Conservation (phyloP, 2,329 filamentous ascomycete species). For the Coniochaeta ligniaria region DNA sequence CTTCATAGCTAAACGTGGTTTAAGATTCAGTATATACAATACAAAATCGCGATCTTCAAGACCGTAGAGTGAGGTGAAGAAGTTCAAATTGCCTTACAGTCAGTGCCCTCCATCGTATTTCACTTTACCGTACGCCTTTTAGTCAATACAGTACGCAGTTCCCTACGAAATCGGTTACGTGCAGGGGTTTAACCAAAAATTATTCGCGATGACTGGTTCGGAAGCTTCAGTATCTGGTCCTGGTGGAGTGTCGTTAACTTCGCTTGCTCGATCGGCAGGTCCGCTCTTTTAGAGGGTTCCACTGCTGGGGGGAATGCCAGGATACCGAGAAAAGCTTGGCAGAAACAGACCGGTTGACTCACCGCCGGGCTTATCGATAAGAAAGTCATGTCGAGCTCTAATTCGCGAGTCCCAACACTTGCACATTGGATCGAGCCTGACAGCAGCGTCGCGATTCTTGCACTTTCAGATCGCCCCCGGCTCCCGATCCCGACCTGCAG, state of each 20-base stretch:
- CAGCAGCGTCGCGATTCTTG: not conserved
- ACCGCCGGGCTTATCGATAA: not conserved
- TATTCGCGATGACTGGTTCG: not conserved
- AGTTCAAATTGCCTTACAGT: not conserved
- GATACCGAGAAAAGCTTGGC: not conserved
- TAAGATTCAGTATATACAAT: not conserved
- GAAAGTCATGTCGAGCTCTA: not conserved
- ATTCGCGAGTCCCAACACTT: not conserved
- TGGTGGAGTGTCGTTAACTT: not conserved
- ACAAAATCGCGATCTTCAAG: not conserved
- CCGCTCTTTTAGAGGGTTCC: not conserved
- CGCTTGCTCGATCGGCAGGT: not conserved
- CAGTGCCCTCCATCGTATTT: not conserved
- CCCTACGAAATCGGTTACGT: not conserved
- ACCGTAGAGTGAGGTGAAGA: not conserved
- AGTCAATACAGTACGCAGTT: not conserved
- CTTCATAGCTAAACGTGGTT: conserved; percentile 4
- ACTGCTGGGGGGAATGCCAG: too few species aligned
- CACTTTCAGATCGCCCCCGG: not conserved
- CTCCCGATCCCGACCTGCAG: not conserved
- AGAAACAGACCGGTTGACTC: not conserved
- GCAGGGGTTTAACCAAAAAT: conserved; percentile 1
- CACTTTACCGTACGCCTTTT: not conserved
- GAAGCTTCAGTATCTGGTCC: not conserved
- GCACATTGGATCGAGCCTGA: not conserved